These are phyloP conservation scores for Hanseniaspora pseudoguilliermondii DNA, from an alignment of 805 yeast genomes.

Conservation along the genomic window DNA sequence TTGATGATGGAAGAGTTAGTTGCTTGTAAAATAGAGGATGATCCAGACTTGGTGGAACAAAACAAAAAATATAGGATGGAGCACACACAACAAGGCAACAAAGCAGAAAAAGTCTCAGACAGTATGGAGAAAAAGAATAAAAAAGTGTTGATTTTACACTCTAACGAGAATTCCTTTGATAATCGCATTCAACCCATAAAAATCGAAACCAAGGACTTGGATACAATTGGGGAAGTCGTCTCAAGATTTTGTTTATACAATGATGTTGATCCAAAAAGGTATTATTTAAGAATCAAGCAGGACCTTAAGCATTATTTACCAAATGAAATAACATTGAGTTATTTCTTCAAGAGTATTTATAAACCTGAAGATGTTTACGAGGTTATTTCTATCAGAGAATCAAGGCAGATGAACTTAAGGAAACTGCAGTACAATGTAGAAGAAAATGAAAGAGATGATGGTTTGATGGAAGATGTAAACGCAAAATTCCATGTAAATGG, in stretches of 20 bases:
- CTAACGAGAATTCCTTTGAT: slow-evolving; percentile 23
- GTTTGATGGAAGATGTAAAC: not conserved
- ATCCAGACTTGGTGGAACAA: slow-evolving; percentile 31
- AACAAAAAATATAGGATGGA: slow-evolving; percentile 44
- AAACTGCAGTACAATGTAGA: slow-evolving; percentile 18
- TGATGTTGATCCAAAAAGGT: slow-evolving; percentile 28
- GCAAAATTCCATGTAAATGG: slow-evolving; percentile 27
- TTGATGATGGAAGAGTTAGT: slow-evolving; percentile 65
- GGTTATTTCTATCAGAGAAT: slow-evolving; percentile 32
- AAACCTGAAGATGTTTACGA: slow-evolving; percentile 32
- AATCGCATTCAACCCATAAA: slow-evolving; percentile 27
- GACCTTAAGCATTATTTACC: slow-evolving; percentile 27
- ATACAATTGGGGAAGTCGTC: slow-evolving; percentile 28
- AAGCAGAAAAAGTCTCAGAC: slow-evolving; percentile 24
- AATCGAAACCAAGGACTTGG: slow-evolving; percentile 21
- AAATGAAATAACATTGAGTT: slow-evolving; percentile 26
- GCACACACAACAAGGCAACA: slow-evolving; percentile 9
- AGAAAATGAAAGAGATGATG: slow-evolving; percentile 17
- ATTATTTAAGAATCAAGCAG: slow-evolving; percentile 28
- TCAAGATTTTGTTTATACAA: slow-evolving; percentile 28
- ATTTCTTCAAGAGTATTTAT: slow-evolving; percentile 22
- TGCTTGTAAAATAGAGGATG: slow-evolving; percentile 42
- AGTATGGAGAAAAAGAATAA: slow-evolving; percentile 25
- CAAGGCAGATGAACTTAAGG: slow-evolving; percentile 26
- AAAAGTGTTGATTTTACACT: slow-evolving; percentile 15